Evolutionary conservation across 2,329 filamentous ascomycete genomes (phyloP).

Genomic region (Aureobasidium sp.): DNA sequence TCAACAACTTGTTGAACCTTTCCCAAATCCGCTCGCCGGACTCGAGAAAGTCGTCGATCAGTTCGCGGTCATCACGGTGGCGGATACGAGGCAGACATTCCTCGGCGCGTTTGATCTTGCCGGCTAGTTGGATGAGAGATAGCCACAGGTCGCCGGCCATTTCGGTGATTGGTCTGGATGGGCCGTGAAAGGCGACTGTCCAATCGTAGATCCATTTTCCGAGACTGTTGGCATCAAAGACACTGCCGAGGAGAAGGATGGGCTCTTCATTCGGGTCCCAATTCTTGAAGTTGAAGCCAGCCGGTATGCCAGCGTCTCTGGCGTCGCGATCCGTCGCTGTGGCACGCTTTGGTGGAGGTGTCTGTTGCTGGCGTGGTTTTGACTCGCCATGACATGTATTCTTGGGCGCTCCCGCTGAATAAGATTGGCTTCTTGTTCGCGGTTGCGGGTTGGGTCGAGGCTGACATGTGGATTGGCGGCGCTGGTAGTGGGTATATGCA

Average conservation of each 20-base stretch:
- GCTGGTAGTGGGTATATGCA: slow-evolving; percentile 41
- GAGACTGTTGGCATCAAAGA: slow-evolving; percentile 94
- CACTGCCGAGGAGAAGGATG: slow-evolving; percentile 87
- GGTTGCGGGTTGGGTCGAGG: slow-evolving; percentile 35
- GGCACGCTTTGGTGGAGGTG: slow-evolving; percentile 29
- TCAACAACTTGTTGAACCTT: slow-evolving; percentile 78
- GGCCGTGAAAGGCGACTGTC: slow-evolving; percentile 86
- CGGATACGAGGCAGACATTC: slow-evolving; percentile 68
- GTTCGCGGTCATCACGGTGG: slow-evolving; percentile 64
- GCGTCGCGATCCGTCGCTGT: slow-evolving; percentile 61
- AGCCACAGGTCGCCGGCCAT: slow-evolving; percentile 94
- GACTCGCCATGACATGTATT: too few relatives aligned
- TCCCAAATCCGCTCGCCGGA: slow-evolving; percentile 80
- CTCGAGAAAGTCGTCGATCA: slow-evolving; percentile 84
- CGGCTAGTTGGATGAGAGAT: slow-evolving; percentile 83
- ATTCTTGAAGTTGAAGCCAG: slow-evolving; percentile 92
- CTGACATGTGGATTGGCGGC: slow-evolving; percentile 41
- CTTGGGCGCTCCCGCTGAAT: slow-evolving; percentile 39
- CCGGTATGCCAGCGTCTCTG: slow-evolving; percentile 61
- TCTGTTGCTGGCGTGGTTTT: slow-evolving; percentile 40
- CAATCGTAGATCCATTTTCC: slow-evolving; percentile 99
- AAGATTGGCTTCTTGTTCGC: slow-evolving; percentile 21
- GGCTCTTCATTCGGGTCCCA: slow-evolving; percentile 94
- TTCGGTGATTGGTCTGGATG: slow-evolving; percentile 76
- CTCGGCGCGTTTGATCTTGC: slow-evolving; percentile 87